Percentiles rank a stretch among this genome's conserved stretches.
These are phyloP conservation scores for Austroboletus eburneus DNA, from an alignment of 768 basidiomycete species.

Conservation along the genomic window DNA sequence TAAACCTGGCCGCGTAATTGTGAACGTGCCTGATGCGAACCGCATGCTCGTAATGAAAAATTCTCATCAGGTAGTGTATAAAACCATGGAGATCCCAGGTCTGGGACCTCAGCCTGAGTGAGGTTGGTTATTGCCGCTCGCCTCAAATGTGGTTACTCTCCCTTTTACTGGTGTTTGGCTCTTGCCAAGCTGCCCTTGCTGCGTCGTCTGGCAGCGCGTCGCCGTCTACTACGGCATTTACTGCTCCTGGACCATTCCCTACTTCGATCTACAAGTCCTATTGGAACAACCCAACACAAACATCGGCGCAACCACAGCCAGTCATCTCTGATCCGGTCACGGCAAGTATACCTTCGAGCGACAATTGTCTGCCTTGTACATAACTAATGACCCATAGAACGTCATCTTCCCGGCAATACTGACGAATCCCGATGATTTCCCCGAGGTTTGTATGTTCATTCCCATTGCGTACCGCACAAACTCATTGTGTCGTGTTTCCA, in stretches of 20 bases:
- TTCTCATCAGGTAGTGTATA: conserved; percentile 5
- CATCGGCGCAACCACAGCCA: conserved; percentile 64
- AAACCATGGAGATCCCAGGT: background rate
- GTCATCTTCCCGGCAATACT: conserved; percentile 49
- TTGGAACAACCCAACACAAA: conserved; percentile 67
- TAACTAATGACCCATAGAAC: conserved; percentile 35
- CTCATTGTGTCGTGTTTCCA: conserved; percentile 5
- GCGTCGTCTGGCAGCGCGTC: background rate
- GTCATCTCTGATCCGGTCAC: conserved; percentile 64
- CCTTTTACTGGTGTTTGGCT: background rate
- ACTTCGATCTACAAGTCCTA: conserved; percentile 57
- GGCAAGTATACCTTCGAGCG: conserved; percentile 35
- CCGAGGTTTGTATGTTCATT: conserved; percentile 28
- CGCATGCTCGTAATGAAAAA: background rate
- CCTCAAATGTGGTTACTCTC: background rate
- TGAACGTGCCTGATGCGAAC: conserved; percentile 3
- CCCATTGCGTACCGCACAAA: background rate
- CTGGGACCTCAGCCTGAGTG: no score
- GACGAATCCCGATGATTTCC: conserved; percentile 57
- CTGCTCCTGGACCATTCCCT: conserved; percentile 57
- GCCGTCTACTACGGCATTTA: conserved; percentile 41
- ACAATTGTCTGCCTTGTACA: background rate
- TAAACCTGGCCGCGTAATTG: background rate
- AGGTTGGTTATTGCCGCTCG: background rate
- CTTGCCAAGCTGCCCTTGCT: background rate